These are phyloP conservation scores for Aspergillus floridensis DNA, from an alignment of 2,329 filamentous ascomycete genomes.

Conservation along the genomic window DNA sequence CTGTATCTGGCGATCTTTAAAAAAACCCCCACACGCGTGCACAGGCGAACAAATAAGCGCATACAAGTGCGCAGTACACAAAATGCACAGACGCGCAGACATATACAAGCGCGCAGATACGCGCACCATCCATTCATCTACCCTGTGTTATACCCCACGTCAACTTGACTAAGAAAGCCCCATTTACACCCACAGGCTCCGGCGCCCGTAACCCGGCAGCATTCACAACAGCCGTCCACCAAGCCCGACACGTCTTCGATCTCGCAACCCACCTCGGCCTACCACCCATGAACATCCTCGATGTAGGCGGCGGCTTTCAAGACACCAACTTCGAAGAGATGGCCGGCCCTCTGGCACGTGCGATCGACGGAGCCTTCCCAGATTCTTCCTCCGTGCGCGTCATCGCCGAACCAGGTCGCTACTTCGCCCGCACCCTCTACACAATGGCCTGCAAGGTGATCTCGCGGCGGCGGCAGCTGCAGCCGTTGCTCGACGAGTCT, in stretches of 20 bases:
- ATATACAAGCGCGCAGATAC: too few species aligned
- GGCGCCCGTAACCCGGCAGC: constrained; percentile 16
- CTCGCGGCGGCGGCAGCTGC: constrained; percentile 17
- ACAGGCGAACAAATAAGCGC: background rate
- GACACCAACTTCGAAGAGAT: constrained; percentile 22
- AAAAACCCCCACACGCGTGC: background rate
- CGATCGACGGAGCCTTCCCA: background rate
- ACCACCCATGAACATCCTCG: constrained; percentile 16
- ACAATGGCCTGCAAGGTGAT: constrained; percentile 25
- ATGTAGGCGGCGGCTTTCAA: constrained; percentile 30
- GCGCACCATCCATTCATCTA: too few species aligned
- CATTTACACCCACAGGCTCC: background rate
- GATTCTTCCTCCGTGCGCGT: background rate
- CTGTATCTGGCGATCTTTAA: too few species aligned
- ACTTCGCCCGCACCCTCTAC: constrained; percentile 22
- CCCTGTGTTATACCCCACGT: too few species aligned
- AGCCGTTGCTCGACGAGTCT: background rate
- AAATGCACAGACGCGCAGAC: too few species aligned
- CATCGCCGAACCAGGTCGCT: constrained; percentile 28
- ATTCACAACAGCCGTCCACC: constrained; percentile 9
- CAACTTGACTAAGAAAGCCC: background rate
- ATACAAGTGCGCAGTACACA: background rate
- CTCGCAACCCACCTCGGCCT: background rate
- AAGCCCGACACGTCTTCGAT: constrained; percentile 18
- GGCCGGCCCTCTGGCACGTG: background rate